phyloP scores from a whole-genome alignment of 2,329 filamentous ascomycete species.

The Colletotrichum graminicola region DNA sequence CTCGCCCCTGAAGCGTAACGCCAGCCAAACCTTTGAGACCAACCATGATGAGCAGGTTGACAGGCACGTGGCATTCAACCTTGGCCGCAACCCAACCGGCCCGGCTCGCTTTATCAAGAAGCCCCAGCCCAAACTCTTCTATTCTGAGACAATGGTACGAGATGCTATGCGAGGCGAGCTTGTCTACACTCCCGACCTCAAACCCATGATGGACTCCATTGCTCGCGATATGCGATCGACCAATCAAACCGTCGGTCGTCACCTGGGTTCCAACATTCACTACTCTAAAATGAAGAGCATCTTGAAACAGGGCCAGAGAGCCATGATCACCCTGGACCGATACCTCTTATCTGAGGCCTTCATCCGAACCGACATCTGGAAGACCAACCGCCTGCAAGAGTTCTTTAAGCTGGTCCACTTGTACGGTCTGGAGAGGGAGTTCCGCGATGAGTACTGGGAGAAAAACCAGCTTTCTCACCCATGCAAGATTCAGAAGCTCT shows the following conservation, averaged over 20 bases:
- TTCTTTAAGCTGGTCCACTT: conserved; percentile 28
- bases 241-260: conserved; percentile 10
- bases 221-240: background rate
- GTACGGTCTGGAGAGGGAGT: conserved; percentile 18
- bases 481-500: conserved; percentile 14
- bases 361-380: conserved; percentile 30
- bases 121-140: background rate
- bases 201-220: conserved; percentile 2
- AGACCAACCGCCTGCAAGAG: background rate
- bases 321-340: conserved; percentile 17
- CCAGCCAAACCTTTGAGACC: background rate
- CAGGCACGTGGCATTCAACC: too few species aligned
- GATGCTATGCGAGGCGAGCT: conserved; percentile 27
- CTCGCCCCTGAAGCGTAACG: background rate
- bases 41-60: background rate
- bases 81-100: background rate
- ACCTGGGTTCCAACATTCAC: conserved; percentile 8
- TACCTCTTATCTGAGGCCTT: conserved; percentile 30
- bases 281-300: conserved; percentile 15
- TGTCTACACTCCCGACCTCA: conserved; percentile 15
- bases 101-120: background rate
- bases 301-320: conserved; percentile 12
- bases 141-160: conserved; percentile 1
- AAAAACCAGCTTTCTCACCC: conserved; percentile 14
- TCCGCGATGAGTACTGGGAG: conserved; percentile 31